Percentiles rank a stretch among this genome's conserved stretches.
Evolutionary conservation across 495 filamentous ascomycete species (phyloP).

Genomic region (Penicillium paxilli): DNA sequence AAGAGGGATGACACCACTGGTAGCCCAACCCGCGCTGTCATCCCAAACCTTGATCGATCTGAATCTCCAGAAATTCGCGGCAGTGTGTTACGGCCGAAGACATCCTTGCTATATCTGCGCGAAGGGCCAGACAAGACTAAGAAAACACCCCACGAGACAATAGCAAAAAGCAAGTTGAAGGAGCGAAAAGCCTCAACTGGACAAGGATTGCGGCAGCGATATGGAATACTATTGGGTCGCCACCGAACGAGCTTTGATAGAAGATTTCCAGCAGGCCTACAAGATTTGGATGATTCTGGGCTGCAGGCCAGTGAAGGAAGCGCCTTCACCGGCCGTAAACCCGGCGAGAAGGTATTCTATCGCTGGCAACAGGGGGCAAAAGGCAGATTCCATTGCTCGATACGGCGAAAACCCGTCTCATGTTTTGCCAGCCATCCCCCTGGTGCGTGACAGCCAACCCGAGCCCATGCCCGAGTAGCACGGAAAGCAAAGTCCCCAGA

Average conservation of each 20-base stretch:
- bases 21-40: conserved; percentile 6
- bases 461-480: conserved; percentile 9
- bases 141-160: conserved; percentile 5
- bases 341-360: too few species aligned
- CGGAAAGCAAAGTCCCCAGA: conserved; percentile 10
- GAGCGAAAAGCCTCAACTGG: background rate
- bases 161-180: conserved; percentile 2
- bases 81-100: conserved; percentile 11
- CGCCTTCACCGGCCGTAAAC: background rate
- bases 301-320: conserved; percentile 12
- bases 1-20: conserved; percentile 8
- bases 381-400: background rate
- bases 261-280: conserved; percentile 11
- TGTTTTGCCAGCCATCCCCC: conserved; percentile 18
- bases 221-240: conserved; percentile 2
- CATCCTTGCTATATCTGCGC: conserved; percentile 7
- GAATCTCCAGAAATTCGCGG: conserved; percentile 9
- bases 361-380: background rate
- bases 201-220: conserved; percentile 2
- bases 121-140: background rate
- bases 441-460: conserved; percentile 20
- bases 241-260: conserved; percentile 1
- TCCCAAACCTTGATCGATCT: conserved; percentile 15
- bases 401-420: conserved; percentile 5
- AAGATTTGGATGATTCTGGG: conserved; percentile 15